Evolutionary conservation across 2,329 filamentous ascomycete species (phyloP).

Genomic region (Bipolaris zeicola): DNA sequence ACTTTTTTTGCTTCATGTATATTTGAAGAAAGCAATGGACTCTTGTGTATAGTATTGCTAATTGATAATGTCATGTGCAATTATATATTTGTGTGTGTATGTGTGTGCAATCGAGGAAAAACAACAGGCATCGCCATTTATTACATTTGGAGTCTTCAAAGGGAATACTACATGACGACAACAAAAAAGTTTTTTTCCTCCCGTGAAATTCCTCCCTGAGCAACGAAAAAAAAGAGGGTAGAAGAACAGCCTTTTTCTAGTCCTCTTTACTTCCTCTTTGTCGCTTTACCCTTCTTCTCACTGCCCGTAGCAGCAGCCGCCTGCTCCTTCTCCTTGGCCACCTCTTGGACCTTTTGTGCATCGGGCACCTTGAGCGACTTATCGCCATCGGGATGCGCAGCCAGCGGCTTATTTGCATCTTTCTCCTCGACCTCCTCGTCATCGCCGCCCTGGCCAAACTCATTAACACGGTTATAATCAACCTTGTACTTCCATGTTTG

Average conservation of each 20-base stretch:
- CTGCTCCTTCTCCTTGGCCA: slow-evolving; percentile 23
- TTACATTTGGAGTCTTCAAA: too few relatives aligned
- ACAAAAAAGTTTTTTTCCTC: too few relatives aligned
- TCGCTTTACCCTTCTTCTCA: slow-evolving; percentile 36
- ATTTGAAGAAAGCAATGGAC: too few relatives aligned
- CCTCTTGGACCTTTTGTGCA: slow-evolving; percentile 22
- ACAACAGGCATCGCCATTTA: too few relatives aligned
- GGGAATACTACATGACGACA: too few relatives aligned
- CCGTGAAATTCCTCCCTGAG: too few relatives aligned
- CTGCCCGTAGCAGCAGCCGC: slow-evolving; percentile 31
- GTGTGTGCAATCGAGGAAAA: too few relatives aligned
- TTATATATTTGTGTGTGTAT: too few relatives aligned
- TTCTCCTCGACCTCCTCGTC: slow-evolving; percentile 66
- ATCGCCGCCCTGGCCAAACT: slow-evolving; percentile 99
- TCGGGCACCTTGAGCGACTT: slow-evolving; percentile 33
- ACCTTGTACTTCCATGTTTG: slow-evolving; percentile 91
- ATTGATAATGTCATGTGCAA: too few relatives aligned
- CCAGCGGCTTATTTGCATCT: slow-evolving; percentile 50
- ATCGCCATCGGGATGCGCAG: slow-evolving; percentile 41
- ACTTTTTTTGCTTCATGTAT: too few relatives aligned
- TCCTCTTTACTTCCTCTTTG: slow-evolving; percentile 36
- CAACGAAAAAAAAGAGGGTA: neutral
- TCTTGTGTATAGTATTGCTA: too few relatives aligned
- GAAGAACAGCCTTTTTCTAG: neutral
- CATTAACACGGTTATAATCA: slow-evolving; percentile 91